Base-by-base conservation (phyloP, 805 yeast species). In the Kodamaea leandrae region DNA sequence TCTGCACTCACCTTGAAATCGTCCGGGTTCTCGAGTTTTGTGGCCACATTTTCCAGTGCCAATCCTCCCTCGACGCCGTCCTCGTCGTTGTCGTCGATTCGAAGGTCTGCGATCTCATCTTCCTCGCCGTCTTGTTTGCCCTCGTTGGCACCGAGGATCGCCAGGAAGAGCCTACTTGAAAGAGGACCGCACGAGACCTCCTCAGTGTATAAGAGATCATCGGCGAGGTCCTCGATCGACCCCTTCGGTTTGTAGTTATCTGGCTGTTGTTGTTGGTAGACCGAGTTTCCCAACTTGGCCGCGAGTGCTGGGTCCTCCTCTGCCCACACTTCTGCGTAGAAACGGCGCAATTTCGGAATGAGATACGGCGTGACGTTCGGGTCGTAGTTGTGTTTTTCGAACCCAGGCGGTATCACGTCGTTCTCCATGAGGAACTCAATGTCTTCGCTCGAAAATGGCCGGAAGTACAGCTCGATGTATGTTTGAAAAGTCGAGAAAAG, bases 161-260 rank as follows among this genome's bases (percentile, higher is more conserved):
- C 98, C 4, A 96, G 78, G 39, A 91, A 59, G 33, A 91, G 68
- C 44, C 99, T 74, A 17, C 90, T 82, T 0, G 95, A 83, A 25
- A 91, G 70, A 1, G 99, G 98, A 1, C 99, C 99, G 58, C 96
- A 83, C 1, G 95, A 83, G 1, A 91, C 69, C 16, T 77, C 80
- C 43, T 86, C 91, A 0, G 83, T 73, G 48, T 86, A 91, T 42
- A 90, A 60, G 1, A 64, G 60, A 4, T 77, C 81, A 52, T 85
- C 95, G 19, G 63, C 68, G 33, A 86, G 52, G 19, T 69, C 72
- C 16, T 75, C 80, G 1, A 81, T 67, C 1, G 82, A 69, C 4
- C 83, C 85, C 46, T 75, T 81, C 0, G 96, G 82, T 23, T 57
- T 64, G 55, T 60, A 58, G 17, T 76, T 63, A 37, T 74, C 76